Conservation (phyloP, 148 eudicot genomes). For the Fagopyrum tataricum region DNA sequence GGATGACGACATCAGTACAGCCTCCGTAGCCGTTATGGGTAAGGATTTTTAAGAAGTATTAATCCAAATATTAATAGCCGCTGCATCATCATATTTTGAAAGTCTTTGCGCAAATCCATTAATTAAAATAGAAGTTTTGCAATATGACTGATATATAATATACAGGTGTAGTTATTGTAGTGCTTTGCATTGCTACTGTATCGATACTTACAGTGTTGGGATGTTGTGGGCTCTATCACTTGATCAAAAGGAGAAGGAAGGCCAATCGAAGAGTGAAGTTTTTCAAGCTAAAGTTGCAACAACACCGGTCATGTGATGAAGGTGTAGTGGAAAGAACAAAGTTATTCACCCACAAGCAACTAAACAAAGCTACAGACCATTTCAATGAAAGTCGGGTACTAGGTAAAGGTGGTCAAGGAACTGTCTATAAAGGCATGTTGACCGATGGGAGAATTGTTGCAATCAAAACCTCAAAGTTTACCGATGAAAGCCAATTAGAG, state of each 20-base stretch:
- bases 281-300: constrained; percentile 3
- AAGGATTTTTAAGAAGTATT: neutral
- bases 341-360: neutral
- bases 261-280: neutral
- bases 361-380: constrained; percentile 4
- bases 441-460: constrained; percentile 5
- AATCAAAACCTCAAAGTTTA: neutral
- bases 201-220: neutral
- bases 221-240: neutral
- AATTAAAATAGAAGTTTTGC: too few relatives aligned
- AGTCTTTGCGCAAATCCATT: neutral
- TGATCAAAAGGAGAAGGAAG: constrained; percentile 5
- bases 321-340: neutral
- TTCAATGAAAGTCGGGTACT: constrained; percentile 6
- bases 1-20: too few relatives aligned
- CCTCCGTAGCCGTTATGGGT: neutral
- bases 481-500: constrained; percentile 1
- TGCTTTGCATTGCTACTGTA: neutral
- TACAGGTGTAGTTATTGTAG: too few relatives aligned
- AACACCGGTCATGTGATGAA: neutral
- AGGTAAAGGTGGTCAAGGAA: constrained; percentile 1
- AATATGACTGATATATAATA: too few relatives aligned
- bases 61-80: neutral
- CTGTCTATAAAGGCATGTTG: constrained; percentile 4
- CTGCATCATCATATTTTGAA: neutral